phyloP scores from a whole-genome alignment of 805 yeast species.

The Candida coquimbonensis region DNA sequence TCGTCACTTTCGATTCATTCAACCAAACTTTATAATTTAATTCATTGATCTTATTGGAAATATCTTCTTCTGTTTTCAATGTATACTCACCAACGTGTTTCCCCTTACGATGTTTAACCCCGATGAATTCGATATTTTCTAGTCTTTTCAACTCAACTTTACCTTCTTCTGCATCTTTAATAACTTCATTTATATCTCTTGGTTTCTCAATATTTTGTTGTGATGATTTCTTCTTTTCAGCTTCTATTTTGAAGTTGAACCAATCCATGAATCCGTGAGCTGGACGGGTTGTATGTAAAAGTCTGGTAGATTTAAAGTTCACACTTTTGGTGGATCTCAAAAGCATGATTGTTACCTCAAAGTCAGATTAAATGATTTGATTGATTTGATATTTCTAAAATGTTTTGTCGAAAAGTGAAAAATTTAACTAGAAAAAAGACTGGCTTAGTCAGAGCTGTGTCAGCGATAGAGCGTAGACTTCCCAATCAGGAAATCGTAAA shows the following conservation, averaged over 20 bases:
- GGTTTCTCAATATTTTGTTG: constrained; percentile 14
- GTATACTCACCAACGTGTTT: constrained; percentile 9
- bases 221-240: constrained; percentile 10
- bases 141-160: constrained; percentile 15
- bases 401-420: neutral
- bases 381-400: neutral
- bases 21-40: constrained; percentile 26
- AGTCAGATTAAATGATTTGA: too few species aligned
- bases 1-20: constrained; percentile 18
- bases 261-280: constrained; percentile 31
- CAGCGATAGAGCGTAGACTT: constrained; percentile 2
- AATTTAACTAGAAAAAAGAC: neutral
- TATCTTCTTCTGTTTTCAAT: constrained; percentile 3
- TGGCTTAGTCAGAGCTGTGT: neutral
- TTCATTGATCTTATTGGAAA: constrained; percentile 1
- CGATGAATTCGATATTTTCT: constrained; percentile 23
- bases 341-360: neutral
- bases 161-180: constrained; percentile 30
- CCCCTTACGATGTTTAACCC: constrained; percentile 7
- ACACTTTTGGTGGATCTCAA: constrained; percentile 1
- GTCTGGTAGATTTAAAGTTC: constrained; percentile 7
- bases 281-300: constrained; percentile 21
- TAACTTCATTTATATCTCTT: constrained; percentile 24
- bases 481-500: constrained; percentile 8
- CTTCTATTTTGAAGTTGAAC: constrained; percentile 29